Base-by-base conservation (phyloP, 345 rosid species). In the Lepidium aucheri region DNA sequence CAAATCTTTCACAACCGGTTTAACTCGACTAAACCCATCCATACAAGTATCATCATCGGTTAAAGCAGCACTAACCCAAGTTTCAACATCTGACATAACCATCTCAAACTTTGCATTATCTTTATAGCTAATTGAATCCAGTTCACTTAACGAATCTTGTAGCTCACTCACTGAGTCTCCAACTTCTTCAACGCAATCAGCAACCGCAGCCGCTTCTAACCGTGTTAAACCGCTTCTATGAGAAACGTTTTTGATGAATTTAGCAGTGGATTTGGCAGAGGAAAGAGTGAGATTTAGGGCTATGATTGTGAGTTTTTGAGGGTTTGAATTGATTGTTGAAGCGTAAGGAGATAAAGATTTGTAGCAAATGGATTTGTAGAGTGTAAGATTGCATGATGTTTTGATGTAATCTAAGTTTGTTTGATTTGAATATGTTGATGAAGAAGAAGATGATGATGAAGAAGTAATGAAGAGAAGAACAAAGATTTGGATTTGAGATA, bases 1-100 rank as follows among this genome's bases (percentile, higher is more conserved):
- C 51, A 68, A 50, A 22, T 15, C 61, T 78, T 70, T 83, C 45
- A 71, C 15, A 28, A 0, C 42, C 34, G 68, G 12, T 36, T 50
- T 78, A 5, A 61, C 44, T 35, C 32, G 41, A 11, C 54, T 13
- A 1, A 81, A 72, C 12, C 81, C 82, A 64, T 80, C 82, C 79
- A 81, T 55, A 68, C 94, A 85, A 0, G 88, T 87, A 11, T 74
- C 79, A 22, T 81, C 88, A 73, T 85, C 76, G 14, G 82, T 78
- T 18, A 83, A 64, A 2, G 86, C 88, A 4, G 85, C 81, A 63
- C 84, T 80, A 13, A 85, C 85, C 94, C 94, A 87, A 63, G 81
- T 85, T 20, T 80, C 58, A 14, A 85, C 51, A 65, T 85, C 84
- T 36, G 75, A 71, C 65, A 71, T 18, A 47, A 71, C 58, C 75